Evolutionary conservation across 176 grass and related monocot species (phyloP), one percentile per base, ranked within the genome.

Genomic region (Tuctoria greenei): DNA sequence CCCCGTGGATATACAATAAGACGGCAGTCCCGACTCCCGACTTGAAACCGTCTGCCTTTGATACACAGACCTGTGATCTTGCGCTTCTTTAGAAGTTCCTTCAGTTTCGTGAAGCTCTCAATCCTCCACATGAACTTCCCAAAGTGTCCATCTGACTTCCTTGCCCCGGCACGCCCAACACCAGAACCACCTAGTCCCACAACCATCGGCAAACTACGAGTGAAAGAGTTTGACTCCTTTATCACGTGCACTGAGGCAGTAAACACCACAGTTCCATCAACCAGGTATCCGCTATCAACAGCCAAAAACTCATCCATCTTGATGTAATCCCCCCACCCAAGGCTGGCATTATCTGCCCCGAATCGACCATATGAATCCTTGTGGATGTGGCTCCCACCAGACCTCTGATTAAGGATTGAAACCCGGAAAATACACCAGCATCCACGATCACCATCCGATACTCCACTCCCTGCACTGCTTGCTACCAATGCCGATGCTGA

Each of bases 1-100:
- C 95, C 95, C 45, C 95, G 88, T 78, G 95, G 95, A 90, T 99
- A 99, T 67, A 99, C 84, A 86, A 99, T 99, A 67, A 99, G 95
- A 64, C 95, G 84, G 67, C 95, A 99, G 65, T 99, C 95, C 44
- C 95, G 81, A 64, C 89, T 89, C 26, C 95, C 95, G 51, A 95
- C 88, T 83, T 95, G 95, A 80, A 99, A 99, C 69, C 75, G 90
- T 41, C 83, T 89, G 85, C 95, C 95, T 81, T 99, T 99, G 76
- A 99, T 94, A 78, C 89, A 95, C 42, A 92, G 88, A 76, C 95
- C 95, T 0, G 85, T 88, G 24, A 99, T 88, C 85, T 92, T 95
- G 51, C 91, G 84, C 77, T 90, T 99, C 87, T 99, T 99, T 38
- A 99, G 86, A 60, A 99, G 80, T 50, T 99, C 95, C 79, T 99